These are phyloP conservation scores for Xylaria venustula DNA, from an alignment of 495 filamentous ascomycete genomes.

Conservation along the genomic window DNA sequence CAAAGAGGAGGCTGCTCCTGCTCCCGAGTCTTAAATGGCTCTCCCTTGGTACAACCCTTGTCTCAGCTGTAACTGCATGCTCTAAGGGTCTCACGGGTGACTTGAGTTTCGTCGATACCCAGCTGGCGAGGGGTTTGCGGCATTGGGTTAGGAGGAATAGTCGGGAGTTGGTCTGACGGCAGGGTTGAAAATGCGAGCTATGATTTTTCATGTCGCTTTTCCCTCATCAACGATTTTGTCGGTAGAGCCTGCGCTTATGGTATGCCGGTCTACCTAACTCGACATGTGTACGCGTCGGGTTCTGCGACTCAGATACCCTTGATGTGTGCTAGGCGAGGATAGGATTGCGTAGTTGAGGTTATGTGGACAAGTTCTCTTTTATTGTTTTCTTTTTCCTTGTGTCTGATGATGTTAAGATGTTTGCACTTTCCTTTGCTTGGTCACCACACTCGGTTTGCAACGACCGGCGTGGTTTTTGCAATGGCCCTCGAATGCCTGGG, in stretches of 20 bases:
- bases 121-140: conserved; percentile 27
- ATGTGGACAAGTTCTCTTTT: conserved; percentile 31
- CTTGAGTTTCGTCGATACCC: conserved; percentile 31
- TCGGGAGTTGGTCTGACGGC: conserved; percentile 27
- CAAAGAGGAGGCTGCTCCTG: conserved; percentile 49
- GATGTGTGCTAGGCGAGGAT: conserved; percentile 25
- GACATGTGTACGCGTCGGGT: conserved; percentile 25
- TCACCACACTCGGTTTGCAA: conserved; percentile 14
- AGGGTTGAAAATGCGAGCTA: conserved; percentile 28
- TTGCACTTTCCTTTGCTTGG: conserved; percentile 31
- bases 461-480: conserved; percentile 12
- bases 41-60: conserved; percentile 24
- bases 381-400: conserved; percentile 33
- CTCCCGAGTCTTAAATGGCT: conserved; percentile 34
- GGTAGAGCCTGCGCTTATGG: conserved; percentile 26
- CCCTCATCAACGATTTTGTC: conserved; percentile 22
- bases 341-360: conserved; percentile 26
- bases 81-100: conserved; percentile 21
- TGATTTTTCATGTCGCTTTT: conserved; percentile 26
- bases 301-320: conserved; percentile 25
- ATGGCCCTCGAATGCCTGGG: conserved; percentile 6
- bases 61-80: conserved; percentile 31
- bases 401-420: conserved; percentile 31
- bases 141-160: conserved; percentile 25
- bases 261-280: conserved; percentile 25